These are phyloP conservation scores for Tetrapisispora pingtungensis DNA, from an alignment of 805 yeast genomes.

Conservation along the genomic window DNA sequence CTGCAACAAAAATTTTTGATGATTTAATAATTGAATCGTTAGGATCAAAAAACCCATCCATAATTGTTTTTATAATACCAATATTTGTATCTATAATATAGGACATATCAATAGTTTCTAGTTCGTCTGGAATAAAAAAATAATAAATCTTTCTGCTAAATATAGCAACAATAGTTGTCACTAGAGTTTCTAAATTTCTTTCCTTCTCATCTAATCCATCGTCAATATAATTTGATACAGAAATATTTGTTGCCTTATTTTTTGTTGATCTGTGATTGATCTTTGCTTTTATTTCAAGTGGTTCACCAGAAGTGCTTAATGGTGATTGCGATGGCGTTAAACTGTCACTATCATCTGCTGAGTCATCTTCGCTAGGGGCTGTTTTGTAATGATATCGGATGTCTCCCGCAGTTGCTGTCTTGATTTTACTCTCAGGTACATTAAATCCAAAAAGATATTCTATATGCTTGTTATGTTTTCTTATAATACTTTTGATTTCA, in stretches of 20 bases:
- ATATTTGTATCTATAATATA: conserved; percentile 9
- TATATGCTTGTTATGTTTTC: neutral
- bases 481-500: neutral
- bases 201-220: conserved; percentile 6
- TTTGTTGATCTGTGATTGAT: neutral
- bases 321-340: neutral
- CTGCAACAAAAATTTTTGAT: conserved; percentile 27
- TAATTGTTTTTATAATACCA: conserved; percentile 26
- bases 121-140: conserved; percentile 7
- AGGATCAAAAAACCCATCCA: conserved; percentile 29
- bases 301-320: neutral
- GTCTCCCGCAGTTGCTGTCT: neutral
- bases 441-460: neutral
- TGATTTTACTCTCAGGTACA: neutral
- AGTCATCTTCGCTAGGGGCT: neutral
- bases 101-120: conserved; percentile 1
- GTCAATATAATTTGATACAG: too few species aligned
- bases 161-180: conserved; percentile 15
- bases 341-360: neutral
- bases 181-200: conserved; percentile 12
- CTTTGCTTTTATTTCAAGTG: neutral
- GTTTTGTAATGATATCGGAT: neutral
- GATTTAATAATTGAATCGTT: conserved; percentile 28
- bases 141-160: conserved; percentile 15
- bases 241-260: neutral